Evolutionary conservation across 805 yeast genomes (phyloP), one percentile per base, ranked within the genome.

Genomic region (Debaryomyces tyrocola): DNA sequence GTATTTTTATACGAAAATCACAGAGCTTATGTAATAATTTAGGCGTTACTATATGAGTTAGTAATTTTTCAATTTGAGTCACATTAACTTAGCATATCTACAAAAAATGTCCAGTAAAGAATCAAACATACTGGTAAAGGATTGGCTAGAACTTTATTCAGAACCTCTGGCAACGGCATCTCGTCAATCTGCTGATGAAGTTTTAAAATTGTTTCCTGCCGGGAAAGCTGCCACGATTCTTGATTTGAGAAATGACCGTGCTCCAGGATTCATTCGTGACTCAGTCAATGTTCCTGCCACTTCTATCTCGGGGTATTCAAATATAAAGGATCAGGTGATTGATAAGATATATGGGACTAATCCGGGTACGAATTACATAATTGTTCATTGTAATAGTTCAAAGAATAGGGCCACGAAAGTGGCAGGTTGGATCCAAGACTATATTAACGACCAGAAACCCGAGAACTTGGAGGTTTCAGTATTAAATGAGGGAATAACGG

Each of bases 391-490:
- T 43, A 59, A 59, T 45, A 51, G 55, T 39, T 59, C 63, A 6
- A 57, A 43, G 8, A 44, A 48, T 18, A 41, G 63, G 29, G 59
- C 63, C 14, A 39, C 53, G 4, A 52, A 47, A 10, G 52, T 59
- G 7, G 62, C 54, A 3, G 62, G 63, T 6, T 58, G 62, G 61
- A 51, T 58, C 24, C 50, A 56, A 39, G 61, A 56, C 33, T 49
- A 58, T 46, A 15, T 54, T 31, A 42, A 43, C 12, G 47, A 46
- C 15, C 20, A 49, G 12, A 52, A 52, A n/a, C 4, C 17, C 2
- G 47, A 49, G 3, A 44, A 47, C 24, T 50, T 56, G 17, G 43
- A 52, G 29, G 57, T 58, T 29, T 48, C 54, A 31, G 51, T 59
- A n/a, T 52, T 59, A 38, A 53, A 58, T 33, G 57, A 53, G 17